Conservation (phyloP, 2,329 filamentous ascomycete species). For the Colletotrichum camelliae region DNA sequence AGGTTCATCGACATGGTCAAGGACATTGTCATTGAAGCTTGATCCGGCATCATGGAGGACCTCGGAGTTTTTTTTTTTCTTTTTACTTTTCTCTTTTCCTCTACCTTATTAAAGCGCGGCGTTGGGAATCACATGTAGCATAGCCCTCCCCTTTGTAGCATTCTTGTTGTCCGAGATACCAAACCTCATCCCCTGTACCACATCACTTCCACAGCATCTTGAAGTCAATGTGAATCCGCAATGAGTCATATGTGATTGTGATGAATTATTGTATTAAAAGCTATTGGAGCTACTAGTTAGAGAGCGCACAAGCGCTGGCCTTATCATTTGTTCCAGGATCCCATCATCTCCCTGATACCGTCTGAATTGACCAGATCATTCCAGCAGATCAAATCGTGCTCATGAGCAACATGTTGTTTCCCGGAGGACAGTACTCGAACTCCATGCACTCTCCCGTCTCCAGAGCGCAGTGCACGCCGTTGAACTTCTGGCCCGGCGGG, state of each 20-base stretch:
- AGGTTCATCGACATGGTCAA: constrained; percentile 56
- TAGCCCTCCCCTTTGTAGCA: neutral
- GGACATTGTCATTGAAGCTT: constrained; percentile 43
- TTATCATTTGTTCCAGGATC: neutral
- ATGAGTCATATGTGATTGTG: neutral
- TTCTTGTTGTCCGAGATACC: neutral
- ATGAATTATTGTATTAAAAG: neutral
- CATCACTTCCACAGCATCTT: neutral
- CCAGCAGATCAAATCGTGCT: neutral
- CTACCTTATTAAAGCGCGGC: neutral
- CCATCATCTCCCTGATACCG: neutral
- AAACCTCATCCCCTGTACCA: neutral
- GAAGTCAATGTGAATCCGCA: neutral
- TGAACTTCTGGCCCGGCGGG: neutral
- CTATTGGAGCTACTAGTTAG: neutral
- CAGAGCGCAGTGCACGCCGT: neutral
- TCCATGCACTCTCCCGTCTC: neutral
- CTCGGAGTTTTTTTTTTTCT: neutral
- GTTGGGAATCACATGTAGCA: neutral
- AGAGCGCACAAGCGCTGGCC: neutral
- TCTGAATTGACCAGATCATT: fast-evolving
- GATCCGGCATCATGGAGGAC: neutral
- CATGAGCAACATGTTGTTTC: neutral
- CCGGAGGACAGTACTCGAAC: neutral
- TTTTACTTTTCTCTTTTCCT: neutral